Evolutionary conservation across 192 early-diverging fungal genomes (phyloP).

Genomic region (Linnemannia elongata): DNA sequence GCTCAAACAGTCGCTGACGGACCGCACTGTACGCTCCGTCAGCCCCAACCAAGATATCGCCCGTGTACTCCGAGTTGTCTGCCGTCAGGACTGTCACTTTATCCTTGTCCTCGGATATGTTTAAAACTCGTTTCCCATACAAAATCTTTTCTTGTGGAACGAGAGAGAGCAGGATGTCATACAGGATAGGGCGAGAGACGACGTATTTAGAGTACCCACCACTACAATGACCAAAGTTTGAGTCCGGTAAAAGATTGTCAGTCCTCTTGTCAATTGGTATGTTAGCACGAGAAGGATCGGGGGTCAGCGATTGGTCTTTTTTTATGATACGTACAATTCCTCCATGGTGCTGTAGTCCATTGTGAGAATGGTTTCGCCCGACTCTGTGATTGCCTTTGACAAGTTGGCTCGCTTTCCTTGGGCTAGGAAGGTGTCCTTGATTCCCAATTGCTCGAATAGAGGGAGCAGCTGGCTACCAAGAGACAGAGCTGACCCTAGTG

Average conservation of each 20-base stretch:
- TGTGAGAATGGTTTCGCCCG: no score
- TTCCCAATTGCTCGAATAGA: no score
- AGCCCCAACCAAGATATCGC: slow-evolving; percentile 9
- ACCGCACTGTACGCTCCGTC: not conserved
- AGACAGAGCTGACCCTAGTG: not conserved
- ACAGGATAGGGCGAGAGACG: slow-evolving; percentile 1
- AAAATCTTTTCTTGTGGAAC: not conserved
- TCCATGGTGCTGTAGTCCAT: no score
- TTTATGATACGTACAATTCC: no score
- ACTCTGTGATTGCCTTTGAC: no score
- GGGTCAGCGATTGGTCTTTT: no score
- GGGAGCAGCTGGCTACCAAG: not conserved
- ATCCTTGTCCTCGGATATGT: not conserved
- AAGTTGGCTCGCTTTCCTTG: no score
- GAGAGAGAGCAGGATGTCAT: not conserved
- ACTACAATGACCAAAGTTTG: not conserved
- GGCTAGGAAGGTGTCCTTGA: no score
- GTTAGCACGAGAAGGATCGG: no score
- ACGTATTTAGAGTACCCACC: not conserved
- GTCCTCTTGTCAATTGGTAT: no score
- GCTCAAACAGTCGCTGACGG: not conserved
- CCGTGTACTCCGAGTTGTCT: not conserved
- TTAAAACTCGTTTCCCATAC: not conserved
- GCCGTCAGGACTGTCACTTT: not conserved
- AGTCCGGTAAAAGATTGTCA: no score